A percentile compares a stretch with the other conserved stretches of the same genome.
Conservation (phyloP, 495 filamentous ascomycete species). For the Xylaria curta region DNA sequence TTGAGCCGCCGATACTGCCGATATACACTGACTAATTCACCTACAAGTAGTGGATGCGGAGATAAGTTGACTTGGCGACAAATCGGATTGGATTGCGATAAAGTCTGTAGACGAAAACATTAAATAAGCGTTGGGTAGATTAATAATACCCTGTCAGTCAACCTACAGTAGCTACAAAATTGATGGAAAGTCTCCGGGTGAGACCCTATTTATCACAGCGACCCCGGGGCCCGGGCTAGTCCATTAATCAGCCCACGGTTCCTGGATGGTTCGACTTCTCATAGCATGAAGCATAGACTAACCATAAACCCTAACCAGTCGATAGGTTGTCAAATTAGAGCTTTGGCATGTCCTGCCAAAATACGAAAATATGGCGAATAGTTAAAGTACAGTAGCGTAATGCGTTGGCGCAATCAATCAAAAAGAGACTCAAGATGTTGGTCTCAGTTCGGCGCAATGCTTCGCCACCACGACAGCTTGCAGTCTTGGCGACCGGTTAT, state of each 20-base stretch:
- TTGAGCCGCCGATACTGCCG: not conserved
- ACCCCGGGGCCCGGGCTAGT: not conserved
- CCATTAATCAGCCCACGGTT: constrained; percentile 1
- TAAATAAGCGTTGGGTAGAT: constrained; percentile 15
- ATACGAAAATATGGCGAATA: not conserved
- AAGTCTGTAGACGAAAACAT: not conserved
- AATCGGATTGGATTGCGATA: not conserved
- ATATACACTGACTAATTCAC: not conserved
- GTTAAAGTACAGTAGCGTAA: not conserved
- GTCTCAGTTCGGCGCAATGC: constrained; percentile 5
- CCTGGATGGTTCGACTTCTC: constrained; percentile 1
- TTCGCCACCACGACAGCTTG: constrained; percentile 15
- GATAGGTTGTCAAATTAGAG: not conserved
- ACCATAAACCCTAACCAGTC: too few species aligned
- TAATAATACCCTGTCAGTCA: constrained; percentile 21
- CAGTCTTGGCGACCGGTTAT: constrained; percentile 8
- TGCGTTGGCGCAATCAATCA: constrained; percentile 10
- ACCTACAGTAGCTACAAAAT: not conserved
- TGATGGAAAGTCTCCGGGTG: constrained; percentile 5
- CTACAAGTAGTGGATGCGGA: not conserved
- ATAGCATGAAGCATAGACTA: not conserved
- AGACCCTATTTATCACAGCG: constrained; percentile 3
- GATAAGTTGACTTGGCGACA: not conserved
- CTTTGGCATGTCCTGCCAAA: not conserved
- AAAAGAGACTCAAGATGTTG: not conserved